Evolutionary conservation across 225 moss, liverwort and hornwort species (phyloP).

Genomic region (Antitrichia curtipendula): DNA sequence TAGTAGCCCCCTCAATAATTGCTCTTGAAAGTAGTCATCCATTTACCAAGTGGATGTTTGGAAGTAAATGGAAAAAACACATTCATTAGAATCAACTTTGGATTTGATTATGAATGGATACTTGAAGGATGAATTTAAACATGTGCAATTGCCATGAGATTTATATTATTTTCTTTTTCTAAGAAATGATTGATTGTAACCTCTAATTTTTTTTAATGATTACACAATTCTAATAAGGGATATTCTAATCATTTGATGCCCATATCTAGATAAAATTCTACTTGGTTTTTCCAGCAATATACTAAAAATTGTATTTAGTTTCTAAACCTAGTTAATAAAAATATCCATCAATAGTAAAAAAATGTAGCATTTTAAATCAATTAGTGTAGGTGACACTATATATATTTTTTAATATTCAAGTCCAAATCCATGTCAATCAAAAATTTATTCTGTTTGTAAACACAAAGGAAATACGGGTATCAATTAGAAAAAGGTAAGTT

Average conservation of each 20-base stretch:
- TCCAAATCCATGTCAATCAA: background rate
- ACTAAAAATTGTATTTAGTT: background rate
- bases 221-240: background rate
- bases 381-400: no score
- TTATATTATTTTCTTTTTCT: background rate
- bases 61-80: no score
- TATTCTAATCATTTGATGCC: background rate
- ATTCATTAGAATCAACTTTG: no score
- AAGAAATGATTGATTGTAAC: background rate
- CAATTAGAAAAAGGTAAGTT: no score
- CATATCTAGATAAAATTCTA: no score
- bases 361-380: background rate
- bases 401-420: background rate
- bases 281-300: background rate
- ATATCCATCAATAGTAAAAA: background rate
- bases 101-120: background rate
- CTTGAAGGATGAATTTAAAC: background rate
- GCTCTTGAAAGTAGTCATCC: no score
- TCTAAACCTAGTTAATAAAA: background rate
- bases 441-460: background rate
- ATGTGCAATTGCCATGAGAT: background rate
- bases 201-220: background rate
- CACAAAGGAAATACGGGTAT: rapidly evolving
- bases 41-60: background rate
- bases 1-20: no score